Evolutionary conservation across 495 filamentous ascomycete species (phyloP).

Genomic region (Neurospora sp.): DNA sequence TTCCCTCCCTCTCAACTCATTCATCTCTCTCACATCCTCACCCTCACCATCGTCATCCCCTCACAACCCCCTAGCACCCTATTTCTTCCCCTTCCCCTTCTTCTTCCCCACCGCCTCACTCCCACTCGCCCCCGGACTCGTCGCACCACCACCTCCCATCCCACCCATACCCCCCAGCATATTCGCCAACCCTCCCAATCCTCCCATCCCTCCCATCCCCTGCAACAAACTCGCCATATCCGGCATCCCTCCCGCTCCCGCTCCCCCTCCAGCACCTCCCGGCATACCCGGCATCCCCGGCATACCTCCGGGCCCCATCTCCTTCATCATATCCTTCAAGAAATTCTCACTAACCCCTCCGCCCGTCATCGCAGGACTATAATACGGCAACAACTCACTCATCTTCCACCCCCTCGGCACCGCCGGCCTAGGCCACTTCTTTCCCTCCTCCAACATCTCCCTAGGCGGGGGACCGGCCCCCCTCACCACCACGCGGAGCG

Average conservation of each 20-base stretch:
- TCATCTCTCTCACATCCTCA: not conserved
- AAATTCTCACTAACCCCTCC: constrained; percentile 95
- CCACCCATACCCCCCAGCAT: constrained; percentile 2
- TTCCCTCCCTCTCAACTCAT: not conserved
- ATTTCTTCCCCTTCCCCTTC: constrained; percentile 40
- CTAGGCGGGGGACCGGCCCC: constrained; percentile 36
- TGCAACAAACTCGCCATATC: constrained; percentile 37
- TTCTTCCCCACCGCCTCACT: constrained; percentile 32
- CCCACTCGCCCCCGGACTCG: constrained; percentile 8
- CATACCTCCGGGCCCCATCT: constrained; percentile 54
- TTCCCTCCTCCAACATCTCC: constrained; percentile 36
- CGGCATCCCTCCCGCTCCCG: constrained; percentile 3
- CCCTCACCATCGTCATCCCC: not conserved
- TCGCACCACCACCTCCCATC: constrained; percentile 11
- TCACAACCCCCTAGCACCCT: not conserved
- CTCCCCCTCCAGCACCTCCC: not conserved
- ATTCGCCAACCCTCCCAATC: not conserved
- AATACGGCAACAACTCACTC: constrained; percentile 68
- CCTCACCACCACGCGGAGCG: constrained; percentile 60
- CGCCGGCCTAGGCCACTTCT: constrained; percentile 58
- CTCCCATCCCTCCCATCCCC: constrained; percentile 15
- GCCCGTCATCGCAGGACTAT: constrained; percentile 79
- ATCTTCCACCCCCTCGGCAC: constrained; percentile 93
- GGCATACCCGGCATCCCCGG: constrained; percentile 9
- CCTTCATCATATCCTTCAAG: constrained; percentile 93